These are phyloP conservation scores for Leishmania tarentolae DNA, from an alignment of 208 protist genomes.

Conservation along the genomic window DNA sequence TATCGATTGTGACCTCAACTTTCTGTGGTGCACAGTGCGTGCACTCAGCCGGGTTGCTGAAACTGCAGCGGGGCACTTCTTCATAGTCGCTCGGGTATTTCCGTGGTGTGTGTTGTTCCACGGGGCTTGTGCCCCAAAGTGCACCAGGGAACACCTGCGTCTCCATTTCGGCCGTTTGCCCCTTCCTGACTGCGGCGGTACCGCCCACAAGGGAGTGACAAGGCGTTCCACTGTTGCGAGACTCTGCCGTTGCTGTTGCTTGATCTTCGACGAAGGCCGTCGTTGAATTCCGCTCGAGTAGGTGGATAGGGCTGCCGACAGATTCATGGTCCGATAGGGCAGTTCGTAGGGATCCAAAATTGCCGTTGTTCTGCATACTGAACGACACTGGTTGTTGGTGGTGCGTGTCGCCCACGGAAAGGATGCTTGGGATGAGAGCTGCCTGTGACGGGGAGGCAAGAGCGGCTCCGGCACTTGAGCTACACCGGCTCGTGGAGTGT, in stretches of 20 bases:
- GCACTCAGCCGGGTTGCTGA: not conserved
- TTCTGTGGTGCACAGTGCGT: not conserved
- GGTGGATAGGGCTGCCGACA: not conserved
- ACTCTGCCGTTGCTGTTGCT: not conserved
- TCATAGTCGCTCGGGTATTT: not conserved
- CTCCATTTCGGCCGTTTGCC: conserved; percentile 10
- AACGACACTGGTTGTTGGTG: not conserved
- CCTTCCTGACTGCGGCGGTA: not conserved
- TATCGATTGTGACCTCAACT: not conserved
- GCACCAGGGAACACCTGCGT: conserved; percentile 21
- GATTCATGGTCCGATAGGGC: not conserved
- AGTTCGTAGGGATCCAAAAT: not conserved
- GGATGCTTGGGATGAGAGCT: conserved; percentile 7
- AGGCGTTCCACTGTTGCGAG: not conserved
- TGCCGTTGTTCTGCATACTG: not conserved
- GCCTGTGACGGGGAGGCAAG: conserved; percentile 10
- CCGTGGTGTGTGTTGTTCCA: not conserved
- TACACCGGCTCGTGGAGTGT: conserved; percentile 1
- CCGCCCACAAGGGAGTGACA: not conserved
- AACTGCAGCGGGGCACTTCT: not conserved
- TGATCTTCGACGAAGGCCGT: not conserved
- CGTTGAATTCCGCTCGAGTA: not conserved
- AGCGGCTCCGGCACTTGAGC: not conserved
- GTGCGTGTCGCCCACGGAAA: not conserved
- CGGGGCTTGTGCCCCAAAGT: conserved; percentile 3